Evolutionary conservation across 1,284 basidiomycete genomes (phyloP), one percentile per base, ranked within the genome.

Genomic region (Leccinum huronense): DNA sequence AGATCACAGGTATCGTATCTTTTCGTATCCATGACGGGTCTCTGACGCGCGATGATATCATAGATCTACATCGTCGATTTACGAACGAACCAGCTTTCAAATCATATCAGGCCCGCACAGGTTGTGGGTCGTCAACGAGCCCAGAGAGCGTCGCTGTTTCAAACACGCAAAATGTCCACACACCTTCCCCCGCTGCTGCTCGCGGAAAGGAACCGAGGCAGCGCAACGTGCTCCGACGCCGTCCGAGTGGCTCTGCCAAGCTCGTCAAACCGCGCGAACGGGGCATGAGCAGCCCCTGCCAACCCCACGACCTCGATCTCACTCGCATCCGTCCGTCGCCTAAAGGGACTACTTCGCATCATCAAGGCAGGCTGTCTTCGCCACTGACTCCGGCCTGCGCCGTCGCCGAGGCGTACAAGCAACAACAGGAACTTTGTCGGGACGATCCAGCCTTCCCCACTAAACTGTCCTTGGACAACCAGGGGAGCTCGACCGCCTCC

Each of bases 371-470:
- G 9, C 2, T 31, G 3, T 13, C 66, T 45, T 60, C 66, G 40
- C 33, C 63, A 27, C 76, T 86, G 6, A 88, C 87, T 0, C 86
- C 87, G 3, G 86, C 87, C 0, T 80, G 82, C 2, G 81, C 82
- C 0, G 81, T 88, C 34, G 82, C 78, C 5, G 81, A 82, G 58
- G 84, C 85, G 3, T 88, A 88, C 71, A 86, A 84, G 23, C 51
- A 53, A 70, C 80, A 81, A 59, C 84, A 84, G 65, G 81, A 79
- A 66, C 73, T 75, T 31, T 74, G 61, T 63, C 59, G 65, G 31
- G 62, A 75, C 5, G 67, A 71, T 13, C 19, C 6, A 1, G 8
- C 54, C 11, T 60, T 40, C 36, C 65, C 60, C 54, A 60, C 42
- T 34, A 67, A 59, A 56, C 60, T 36, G 53, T 67, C 67, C 2